These are phyloP conservation scores for Leccinum pellstonianum DNA, from an alignment of 768 basidiomycete genomes.

Conservation along the genomic window DNA sequence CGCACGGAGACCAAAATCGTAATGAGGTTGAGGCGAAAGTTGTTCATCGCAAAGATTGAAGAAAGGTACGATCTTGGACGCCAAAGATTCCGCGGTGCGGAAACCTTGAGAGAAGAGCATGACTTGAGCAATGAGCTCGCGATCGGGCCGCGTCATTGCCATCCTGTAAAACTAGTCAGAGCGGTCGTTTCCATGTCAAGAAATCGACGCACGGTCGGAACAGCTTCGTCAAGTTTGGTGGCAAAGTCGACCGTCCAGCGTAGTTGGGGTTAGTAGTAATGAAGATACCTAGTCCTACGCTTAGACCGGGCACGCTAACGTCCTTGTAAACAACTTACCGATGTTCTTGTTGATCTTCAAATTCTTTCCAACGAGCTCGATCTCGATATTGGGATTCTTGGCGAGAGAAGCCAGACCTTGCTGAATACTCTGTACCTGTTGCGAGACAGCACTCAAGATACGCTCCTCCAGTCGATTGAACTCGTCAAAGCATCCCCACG, in stretches of 20 bases:
- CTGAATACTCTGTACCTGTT: constrained; percentile 98
- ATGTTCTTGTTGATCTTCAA: constrained; percentile 85
- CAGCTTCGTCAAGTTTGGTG: constrained; percentile 86
- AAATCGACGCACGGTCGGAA: constrained; percentile 76
- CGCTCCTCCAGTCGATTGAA: constrained; percentile 98
- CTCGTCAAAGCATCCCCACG: constrained; percentile 98
- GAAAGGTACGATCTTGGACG: constrained; percentile 98
- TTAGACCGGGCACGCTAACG: constrained; percentile 2
- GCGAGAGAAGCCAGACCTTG: constrained; percentile 84
- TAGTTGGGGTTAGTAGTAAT: constrained; percentile 99
- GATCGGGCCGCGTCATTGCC: constrained; percentile 98
- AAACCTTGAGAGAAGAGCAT: constrained; percentile 99
- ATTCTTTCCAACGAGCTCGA: constrained; percentile 93
- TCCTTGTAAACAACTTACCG: constrained; percentile 6
- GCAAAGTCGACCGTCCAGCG: constrained; percentile 90
- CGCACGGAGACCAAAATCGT: constrained; percentile 97
- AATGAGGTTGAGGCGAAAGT: constrained; percentile 95
- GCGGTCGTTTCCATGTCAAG: neutral
- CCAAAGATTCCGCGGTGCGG: constrained; percentile 95
- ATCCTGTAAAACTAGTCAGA: constrained; percentile 52
- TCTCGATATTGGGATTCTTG: constrained; percentile 85
- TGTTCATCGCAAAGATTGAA: constrained; percentile 99
- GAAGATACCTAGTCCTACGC: constrained; percentile 70
- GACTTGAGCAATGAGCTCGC: constrained; percentile 98
- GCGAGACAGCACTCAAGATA: constrained; percentile 96